Conservation (phyloP, 2,329 filamentous ascomycete species). For the Hypoxylon sp. region DNA sequence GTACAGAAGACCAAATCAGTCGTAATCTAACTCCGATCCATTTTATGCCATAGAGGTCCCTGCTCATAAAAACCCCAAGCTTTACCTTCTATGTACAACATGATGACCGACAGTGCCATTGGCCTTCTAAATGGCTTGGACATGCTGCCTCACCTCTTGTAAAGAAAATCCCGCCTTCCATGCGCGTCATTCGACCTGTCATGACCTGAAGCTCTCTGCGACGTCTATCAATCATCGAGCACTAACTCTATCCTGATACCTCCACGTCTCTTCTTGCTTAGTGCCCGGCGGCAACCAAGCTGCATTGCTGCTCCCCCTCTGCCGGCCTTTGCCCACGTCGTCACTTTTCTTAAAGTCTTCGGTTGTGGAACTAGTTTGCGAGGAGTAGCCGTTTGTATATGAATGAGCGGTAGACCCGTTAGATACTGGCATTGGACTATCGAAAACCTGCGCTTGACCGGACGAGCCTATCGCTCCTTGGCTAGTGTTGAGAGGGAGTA, state of each 20-base stretch:
- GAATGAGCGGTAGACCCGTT: constrained; percentile 56
- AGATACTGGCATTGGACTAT: constrained; percentile 56
- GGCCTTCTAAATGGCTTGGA: constrained; percentile 21
- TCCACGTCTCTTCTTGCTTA: constrained; percentile 89
- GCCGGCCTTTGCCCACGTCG: constrained; percentile 59
- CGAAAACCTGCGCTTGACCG: constrained; percentile 56
- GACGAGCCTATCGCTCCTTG: constrained; percentile 56
- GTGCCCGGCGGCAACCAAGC: constrained; percentile 83
- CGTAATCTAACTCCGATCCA: constrained; percentile 46
- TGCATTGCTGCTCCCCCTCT: constrained; percentile 64
- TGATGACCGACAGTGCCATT: constrained; percentile 13
- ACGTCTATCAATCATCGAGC: constrained; percentile 26
- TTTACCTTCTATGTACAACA: constrained; percentile 44
- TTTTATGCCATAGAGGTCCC: constrained; percentile 44
- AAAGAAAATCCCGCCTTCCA: constrained; percentile 36
- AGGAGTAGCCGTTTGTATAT: constrained; percentile 64
- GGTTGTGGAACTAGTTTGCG: constrained; percentile 52
- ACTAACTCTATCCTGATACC: constrained; percentile 60
- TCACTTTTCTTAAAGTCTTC: constrained; percentile 72
- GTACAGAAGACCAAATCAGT: constrained; percentile 34
- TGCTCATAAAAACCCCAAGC: constrained; percentile 30
- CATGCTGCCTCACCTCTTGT: constrained; percentile 36
- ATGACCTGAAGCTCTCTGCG: constrained; percentile 16
- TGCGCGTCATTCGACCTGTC: constrained; percentile 46
- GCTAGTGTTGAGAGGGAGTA: constrained; percentile 76